Conservation (phyloP, 139 green algal species). For the Nannochloris sp. region DNA sequence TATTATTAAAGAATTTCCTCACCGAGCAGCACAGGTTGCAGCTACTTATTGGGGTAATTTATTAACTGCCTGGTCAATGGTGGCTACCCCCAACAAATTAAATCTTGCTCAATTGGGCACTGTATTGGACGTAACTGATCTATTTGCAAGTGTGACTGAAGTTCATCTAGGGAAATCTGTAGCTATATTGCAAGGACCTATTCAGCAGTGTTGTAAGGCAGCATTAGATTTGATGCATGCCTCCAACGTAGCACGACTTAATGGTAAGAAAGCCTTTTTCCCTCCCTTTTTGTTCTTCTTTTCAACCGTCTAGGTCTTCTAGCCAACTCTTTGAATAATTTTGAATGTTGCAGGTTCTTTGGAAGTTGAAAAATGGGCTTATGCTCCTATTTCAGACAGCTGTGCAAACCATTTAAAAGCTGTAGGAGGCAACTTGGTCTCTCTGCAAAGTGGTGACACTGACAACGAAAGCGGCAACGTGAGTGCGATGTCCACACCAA, state of each 20-base stretch:
- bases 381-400: background rate
- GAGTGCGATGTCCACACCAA: background rate
- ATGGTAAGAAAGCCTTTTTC: no score
- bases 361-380: background rate
- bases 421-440: no score
- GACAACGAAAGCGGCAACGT: no score
- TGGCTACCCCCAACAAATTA: background rate
- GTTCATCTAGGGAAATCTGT: background rate
- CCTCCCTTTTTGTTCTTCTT: no score
- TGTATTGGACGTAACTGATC: background rate
- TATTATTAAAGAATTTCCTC: background rate
- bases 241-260: background rate
- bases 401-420: no score
- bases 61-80: background rate
- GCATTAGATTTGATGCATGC: background rate
- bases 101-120: background rate
- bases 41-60: background rate
- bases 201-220: background rate
- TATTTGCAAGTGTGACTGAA: background rate
- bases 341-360: background rate
- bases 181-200: background rate
- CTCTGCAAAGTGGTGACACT: no score
- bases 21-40: background rate
- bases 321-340: no score
- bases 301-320: no score